Conservation (phyloP, 345 rosid species). For the Euphorbia lathyris region DNA sequence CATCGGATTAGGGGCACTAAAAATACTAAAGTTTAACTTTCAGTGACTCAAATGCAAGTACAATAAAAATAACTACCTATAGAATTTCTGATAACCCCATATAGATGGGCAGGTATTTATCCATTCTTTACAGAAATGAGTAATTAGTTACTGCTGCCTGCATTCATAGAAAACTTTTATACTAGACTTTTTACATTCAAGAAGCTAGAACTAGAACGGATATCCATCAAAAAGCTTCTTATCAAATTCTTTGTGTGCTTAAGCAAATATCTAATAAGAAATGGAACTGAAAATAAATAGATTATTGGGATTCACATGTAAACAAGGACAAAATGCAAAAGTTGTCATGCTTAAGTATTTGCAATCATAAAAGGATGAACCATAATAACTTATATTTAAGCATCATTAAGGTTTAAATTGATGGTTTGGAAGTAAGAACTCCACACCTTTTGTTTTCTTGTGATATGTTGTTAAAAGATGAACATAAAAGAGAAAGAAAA, state of each 20-base stretch:
- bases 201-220: no score
- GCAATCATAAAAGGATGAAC: no score
- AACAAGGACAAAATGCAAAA: no score
- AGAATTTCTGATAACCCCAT: no score
- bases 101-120: no score
- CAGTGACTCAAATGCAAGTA: background rate
- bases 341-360: no score
- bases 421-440: no score
- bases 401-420: background rate
- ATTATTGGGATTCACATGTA: background rate
- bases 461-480: background rate
- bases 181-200: no score
- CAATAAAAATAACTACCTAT: background rate
- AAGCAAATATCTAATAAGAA: background rate
- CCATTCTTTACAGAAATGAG: no score
- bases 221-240: no score
- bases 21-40: background rate
- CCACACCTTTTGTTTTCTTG: background rate
- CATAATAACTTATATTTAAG: background rate
- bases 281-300: background rate
- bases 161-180: no score
- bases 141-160: no score
- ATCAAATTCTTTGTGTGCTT: background rate
- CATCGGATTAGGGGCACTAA: background rate
- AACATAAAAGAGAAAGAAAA: background rate